Conservation (phyloP, 176 grass and related monocot species). For the Pharus latifolius region DNA sequence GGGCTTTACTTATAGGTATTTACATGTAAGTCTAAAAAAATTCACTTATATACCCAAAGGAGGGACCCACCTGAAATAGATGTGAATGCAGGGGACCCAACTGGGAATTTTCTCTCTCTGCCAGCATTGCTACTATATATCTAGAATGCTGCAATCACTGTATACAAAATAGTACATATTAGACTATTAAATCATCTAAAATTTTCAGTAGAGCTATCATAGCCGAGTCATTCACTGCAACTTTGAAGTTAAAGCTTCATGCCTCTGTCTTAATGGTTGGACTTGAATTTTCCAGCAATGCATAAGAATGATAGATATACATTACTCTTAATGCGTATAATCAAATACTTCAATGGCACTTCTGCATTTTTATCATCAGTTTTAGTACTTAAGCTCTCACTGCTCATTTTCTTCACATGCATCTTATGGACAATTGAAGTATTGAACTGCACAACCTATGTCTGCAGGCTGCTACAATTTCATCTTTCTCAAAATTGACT, state of each 20-base stretch:
- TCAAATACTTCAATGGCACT: neutral
- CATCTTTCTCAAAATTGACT: slow-evolving; percentile 66
- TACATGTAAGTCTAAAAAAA: too few relatives aligned
- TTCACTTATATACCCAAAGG: too few relatives aligned
- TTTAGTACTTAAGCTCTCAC: neutral
- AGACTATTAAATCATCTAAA: neutral
- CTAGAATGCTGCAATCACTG: neutral
- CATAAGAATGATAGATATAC: neutral
- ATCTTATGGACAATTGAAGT: neutral
- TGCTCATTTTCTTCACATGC: neutral
- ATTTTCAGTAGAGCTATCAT: neutral
- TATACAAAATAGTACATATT: neutral
- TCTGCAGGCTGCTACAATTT: slow-evolving; percentile 47
- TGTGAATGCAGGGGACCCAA: too few relatives aligned
- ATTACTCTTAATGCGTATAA: neutral
- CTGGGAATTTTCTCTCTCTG: too few relatives aligned
- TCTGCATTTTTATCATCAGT: neutral
- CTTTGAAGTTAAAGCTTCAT: too few relatives aligned
- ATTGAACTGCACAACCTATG: neutral
- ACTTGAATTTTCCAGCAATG: neutral
- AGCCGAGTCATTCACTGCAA: too few relatives aligned
- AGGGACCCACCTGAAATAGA: too few relatives aligned
- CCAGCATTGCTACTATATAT: too few relatives aligned
- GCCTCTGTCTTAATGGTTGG: neutral
- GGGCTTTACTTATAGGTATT: too few relatives aligned